phyloP scores from a whole-genome alignment of 208 protist genomes.

The Leishmania guyanensis region DNA sequence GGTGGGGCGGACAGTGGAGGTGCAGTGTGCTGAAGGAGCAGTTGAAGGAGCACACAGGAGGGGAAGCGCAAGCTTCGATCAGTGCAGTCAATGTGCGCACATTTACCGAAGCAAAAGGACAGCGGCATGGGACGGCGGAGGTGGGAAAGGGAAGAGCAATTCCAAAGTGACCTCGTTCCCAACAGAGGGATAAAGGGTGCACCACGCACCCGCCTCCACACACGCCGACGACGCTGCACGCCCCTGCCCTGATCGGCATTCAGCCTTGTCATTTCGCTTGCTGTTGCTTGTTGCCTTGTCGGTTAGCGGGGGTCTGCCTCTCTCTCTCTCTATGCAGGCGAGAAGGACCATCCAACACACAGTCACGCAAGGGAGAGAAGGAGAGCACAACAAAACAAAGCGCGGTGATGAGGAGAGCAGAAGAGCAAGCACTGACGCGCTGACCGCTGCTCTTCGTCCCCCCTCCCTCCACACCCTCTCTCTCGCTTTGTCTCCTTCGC shows the following conservation, averaged over 20 bases:
- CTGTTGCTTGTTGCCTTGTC: neutral
- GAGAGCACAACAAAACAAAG: neutral
- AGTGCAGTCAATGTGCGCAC: too few relatives aligned
- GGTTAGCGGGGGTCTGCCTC: neutral
- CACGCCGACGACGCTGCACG: neutral
- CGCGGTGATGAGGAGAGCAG: neutral
- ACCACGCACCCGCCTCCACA: neutral
- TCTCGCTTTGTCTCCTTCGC: neutral
- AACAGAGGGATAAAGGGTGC: neutral
- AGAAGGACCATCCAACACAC: neutral
- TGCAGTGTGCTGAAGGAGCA: neutral
- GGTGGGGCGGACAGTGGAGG: neutral
- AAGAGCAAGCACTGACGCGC: neutral
- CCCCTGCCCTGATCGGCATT: neutral
- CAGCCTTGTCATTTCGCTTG: neutral
- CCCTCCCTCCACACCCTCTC: neutral
- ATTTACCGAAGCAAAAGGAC: too few relatives aligned
- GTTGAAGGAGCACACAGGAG: neutral
- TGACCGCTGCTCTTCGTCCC: neutral
- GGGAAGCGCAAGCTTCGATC: too few relatives aligned
- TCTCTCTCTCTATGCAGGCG: neutral
- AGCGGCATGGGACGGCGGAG: too few relatives aligned
- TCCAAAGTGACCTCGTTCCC: neutral
- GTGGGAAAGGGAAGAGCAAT: too few relatives aligned
- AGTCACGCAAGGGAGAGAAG: constrained; percentile 15